Conservation (phyloP, 768 basidiomycete genomes). For the Rhodotorula kratochvilovae region DNA sequence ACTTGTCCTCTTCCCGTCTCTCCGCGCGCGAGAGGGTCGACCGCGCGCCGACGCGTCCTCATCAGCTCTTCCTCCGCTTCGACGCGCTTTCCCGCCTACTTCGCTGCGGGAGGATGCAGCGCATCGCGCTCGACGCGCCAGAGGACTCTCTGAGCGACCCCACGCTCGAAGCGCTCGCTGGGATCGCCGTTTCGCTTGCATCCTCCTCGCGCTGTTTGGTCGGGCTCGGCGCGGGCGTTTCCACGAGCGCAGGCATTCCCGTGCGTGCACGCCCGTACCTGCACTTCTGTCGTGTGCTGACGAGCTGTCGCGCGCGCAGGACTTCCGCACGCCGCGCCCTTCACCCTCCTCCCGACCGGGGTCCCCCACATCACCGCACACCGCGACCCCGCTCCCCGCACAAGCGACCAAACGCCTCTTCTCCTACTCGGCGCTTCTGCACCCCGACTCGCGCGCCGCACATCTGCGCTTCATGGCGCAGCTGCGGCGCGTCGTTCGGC, state of each 20-base stretch:
- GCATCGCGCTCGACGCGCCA: background rate
- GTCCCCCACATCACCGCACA: slow-evolving; percentile 48
- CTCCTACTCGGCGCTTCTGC: slow-evolving; percentile 7
- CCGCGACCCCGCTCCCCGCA: slow-evolving; percentile 59
- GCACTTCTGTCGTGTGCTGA: too few species aligned
- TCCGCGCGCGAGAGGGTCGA: background rate
- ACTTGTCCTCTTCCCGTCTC: background rate
- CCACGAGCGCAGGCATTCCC: slow-evolving; percentile 92
- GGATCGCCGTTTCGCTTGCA: background rate
- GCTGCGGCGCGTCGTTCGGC: background rate
- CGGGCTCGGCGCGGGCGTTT: slow-evolving; percentile 90
- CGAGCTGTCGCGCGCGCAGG: slow-evolving; percentile 53
- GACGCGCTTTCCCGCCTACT: background rate
- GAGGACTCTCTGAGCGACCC: background rate
- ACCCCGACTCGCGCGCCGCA: background rate
- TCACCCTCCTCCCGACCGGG: slow-evolving; percentile 74
- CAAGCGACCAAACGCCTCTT: slow-evolving; percentile 50
- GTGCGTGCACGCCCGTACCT: slow-evolving; percentile 53
- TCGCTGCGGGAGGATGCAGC: background rate
- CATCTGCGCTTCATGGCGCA: slow-evolving; percentile 16
- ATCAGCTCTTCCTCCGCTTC: background rate
- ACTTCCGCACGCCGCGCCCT: slow-evolving; percentile 67
- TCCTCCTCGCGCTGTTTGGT: slow-evolving; percentile 57
- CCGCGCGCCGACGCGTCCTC: background rate
- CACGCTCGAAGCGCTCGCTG: background rate